Conservation (phyloP, 176 grass and related monocot genomes). For the Phoenix dactylifera region DNA sequence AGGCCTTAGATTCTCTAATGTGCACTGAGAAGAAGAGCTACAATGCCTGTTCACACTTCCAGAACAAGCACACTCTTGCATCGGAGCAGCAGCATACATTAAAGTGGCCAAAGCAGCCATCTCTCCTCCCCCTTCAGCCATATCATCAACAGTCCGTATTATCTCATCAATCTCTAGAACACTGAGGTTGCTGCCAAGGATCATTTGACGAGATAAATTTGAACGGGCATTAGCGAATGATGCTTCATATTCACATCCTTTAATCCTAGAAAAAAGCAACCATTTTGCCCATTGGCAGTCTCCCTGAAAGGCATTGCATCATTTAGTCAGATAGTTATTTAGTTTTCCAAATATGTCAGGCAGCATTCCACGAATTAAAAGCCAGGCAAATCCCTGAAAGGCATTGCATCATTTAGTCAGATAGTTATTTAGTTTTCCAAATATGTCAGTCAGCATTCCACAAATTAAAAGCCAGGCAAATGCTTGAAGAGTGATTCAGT, state of each 20-base stretch:
- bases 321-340: slow-evolving; percentile 12
- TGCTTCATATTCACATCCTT: slow-evolving; percentile 72
- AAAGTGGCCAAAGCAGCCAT: slow-evolving; percentile 86
- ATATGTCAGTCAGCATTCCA: too few relatives aligned
- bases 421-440: neutral
- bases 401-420: slow-evolving; percentile 1
- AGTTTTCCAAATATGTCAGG: too few relatives aligned
- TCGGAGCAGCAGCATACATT: slow-evolving; percentile 79
- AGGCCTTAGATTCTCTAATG: slow-evolving; percentile 63
- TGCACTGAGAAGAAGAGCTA: slow-evolving; percentile 55
- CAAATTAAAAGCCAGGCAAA: too few relatives aligned
- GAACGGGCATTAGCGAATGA: slow-evolving; percentile 74
- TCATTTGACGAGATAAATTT: slow-evolving; percentile 58
- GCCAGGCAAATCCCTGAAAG: too few relatives aligned
- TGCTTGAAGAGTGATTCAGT: too few relatives aligned
- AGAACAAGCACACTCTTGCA: slow-evolving; percentile 67
- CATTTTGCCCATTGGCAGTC: slow-evolving; percentile 92
- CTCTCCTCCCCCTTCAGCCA: slow-evolving; percentile 70
- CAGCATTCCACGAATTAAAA: too few relatives aligned
- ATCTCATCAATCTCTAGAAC: slow-evolving; percentile 68
- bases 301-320: slow-evolving; percentile 39
- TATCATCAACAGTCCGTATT: slow-evolving; percentile 71
- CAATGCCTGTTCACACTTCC: slow-evolving; percentile 71
- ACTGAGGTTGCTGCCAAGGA: slow-evolving; percentile 30
- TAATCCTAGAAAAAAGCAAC: slow-evolving; percentile 81